These are phyloP conservation scores for Didymella exigua DNA, from an alignment of 2,329 filamentous ascomycete genomes.

Conservation along the genomic window DNA sequence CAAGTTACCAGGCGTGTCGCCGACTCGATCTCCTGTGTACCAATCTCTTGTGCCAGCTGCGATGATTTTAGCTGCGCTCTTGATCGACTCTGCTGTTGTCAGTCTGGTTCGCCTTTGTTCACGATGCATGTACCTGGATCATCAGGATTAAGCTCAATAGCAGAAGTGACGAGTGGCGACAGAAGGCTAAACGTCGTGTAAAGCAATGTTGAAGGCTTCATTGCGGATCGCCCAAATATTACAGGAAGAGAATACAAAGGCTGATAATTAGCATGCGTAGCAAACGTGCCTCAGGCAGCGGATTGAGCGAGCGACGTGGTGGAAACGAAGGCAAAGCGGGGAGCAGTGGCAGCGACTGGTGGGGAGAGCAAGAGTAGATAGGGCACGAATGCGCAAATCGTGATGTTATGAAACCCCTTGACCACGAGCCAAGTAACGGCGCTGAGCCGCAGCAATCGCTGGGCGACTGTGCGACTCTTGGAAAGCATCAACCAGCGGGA, in stretches of 20 bases:
- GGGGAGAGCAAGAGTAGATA: constrained; percentile 1
- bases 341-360: constrained; percentile 3
- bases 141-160: constrained; percentile 27
- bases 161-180: constrained; percentile 21
- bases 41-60: constrained; percentile 67
- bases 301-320: constrained; percentile 19
- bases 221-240: constrained; percentile 19
- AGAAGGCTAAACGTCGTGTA: constrained; percentile 23
- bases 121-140: constrained; percentile 22
- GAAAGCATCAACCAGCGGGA: constrained; percentile 11
- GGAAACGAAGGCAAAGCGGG: not conserved
- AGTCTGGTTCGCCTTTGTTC: constrained; percentile 4
- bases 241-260: not conserved
- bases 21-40: constrained; percentile 66
- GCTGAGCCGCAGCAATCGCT: constrained; percentile 24
- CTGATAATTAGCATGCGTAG: constrained; percentile 14
- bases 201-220: constrained; percentile 27
- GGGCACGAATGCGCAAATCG: constrained; percentile 10
- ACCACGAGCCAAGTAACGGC: constrained; percentile 24
- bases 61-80: constrained; percentile 64
- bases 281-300: constrained; percentile 13
- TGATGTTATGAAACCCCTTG: constrained; percentile 28
- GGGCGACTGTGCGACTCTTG: constrained; percentile 28
- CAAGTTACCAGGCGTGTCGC: constrained; percentile 63
- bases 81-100: constrained; percentile 61